Base-by-base conservation (phyloP, 106 monocot species). In the Phalaenopsis aphrodite region DNA sequence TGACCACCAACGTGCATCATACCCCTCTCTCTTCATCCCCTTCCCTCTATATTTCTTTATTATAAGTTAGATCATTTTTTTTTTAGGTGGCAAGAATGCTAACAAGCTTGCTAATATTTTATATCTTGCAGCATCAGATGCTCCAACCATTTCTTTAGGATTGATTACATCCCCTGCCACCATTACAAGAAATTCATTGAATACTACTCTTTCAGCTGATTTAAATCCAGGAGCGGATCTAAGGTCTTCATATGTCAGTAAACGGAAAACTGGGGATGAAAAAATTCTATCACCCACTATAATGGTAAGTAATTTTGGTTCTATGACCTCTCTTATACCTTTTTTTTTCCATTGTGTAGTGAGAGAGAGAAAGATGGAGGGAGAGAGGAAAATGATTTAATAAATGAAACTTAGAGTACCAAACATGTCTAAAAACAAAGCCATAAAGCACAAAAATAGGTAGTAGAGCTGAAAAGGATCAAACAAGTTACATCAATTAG, bases 51-150 rank as follows among this genome's bases (percentile, higher is more conserved):
- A 12, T 52, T 52, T 12, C 10, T n/a, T 61, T 3, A 61, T 61
- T 21, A 21, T 61, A 61, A 61, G 61, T 18, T 61, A 21, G 4
- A 21, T n/a, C n/a, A 61, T 72, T 72, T 12, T 52, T 52, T 52
- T 52, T 52, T 15, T 84, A 90, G 92, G 88, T 19, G 77, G 86
- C 79, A 85, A 71, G 76, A 93, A 88, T 80, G 46, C 39, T 75
- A 68, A 57, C 41, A 80, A 52, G 37, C 72, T 72, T 56, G 42
- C 56, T 41, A 82, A 47, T 42, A 43, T 79, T 73, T 48, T 46
- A 79, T 30, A 80, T 80, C 48, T 78, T 80, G 84, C 74, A 58
- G 85, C 84, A 80, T 75, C 75, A 43, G 83, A 83, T 61, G 61
- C 21, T n/a, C 69, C 69, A 69, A 69, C 38, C 39, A 69, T 39